Evolutionary conservation across 495 filamentous ascomycete genomes (phyloP), one percentile per base, ranked within the genome.

Genomic region (Hypoxylon lienhwacheense): DNA sequence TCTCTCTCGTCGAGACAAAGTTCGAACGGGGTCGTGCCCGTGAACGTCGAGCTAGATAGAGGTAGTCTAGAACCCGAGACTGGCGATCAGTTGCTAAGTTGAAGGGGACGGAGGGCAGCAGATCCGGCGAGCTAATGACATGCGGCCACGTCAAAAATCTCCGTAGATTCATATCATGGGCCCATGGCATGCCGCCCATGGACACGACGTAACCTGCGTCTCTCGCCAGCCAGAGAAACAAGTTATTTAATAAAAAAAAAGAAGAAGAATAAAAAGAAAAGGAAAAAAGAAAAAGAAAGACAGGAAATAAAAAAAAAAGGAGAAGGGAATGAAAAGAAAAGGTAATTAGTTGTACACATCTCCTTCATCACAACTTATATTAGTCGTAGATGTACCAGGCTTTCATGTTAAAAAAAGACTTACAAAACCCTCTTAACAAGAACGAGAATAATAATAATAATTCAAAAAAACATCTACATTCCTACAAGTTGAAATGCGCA

Each of bases 121-220:
- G 52, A 42, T 56, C 58, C 52, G 44, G 52, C 58, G 35, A 61
- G 42, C 61, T 65, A 67, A 67, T 67, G 65, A 67, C 33, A 60
- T 63, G 62, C 62, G 59, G 65, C 65, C 65, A 67, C 65, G 65
- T 67, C 65, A 63, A 67, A 65, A 65, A 52, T 67, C 62, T 63
- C 65, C 62, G 65, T 63, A 54, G 53, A 54, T 58, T 51, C 49
- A 53, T 53, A 58, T 63, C 54, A 62, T 59, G 54, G 54, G 47
- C 51, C 55, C 64, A 61, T 62, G 48, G 53, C 55, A 59, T 49
- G 55, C 51, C 55, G 65, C 62, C 59, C 61, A 48, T 58, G 44
- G 34, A 55, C 51, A 50, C 53, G 41, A 59, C 53, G 34, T 54
- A 50, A 56, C 52, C 31, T 5, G 21, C 26, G 15, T n/a, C 40